These are phyloP conservation scores for Pinus taeda DNA, from an alignment of 75 land plant genomes.

Conservation along the genomic window DNA sequence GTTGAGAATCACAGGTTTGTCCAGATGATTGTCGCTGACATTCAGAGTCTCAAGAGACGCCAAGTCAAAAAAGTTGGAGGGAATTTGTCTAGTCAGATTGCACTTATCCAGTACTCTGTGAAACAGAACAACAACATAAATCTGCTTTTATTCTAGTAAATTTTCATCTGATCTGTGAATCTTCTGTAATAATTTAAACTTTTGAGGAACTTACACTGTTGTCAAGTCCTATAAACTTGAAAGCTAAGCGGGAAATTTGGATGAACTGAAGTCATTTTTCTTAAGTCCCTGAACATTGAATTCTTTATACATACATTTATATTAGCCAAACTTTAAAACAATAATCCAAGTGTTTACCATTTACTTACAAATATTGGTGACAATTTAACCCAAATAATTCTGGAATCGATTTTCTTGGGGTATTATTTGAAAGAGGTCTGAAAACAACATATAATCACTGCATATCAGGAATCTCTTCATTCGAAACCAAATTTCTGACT, in stretches of 20 bases:
- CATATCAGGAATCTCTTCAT: neutral
- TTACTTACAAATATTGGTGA: slow-evolving; percentile 63
- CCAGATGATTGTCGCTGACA: slow-evolving; percentile 44
- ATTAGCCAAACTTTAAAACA: neutral
- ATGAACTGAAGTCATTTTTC: slow-evolving; percentile 52
- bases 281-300: slow-evolving; percentile 41
- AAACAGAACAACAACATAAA: neutral
- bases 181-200: too few species aligned
- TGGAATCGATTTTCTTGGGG: slow-evolving; percentile 47
- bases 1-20: slow-evolving; percentile 37
- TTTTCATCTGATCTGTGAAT: neutral
- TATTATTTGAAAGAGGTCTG: slow-evolving; percentile 62
- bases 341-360: neutral
- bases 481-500: too few species aligned
- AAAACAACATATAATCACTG: neutral
- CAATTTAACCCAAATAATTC: slow-evolving; percentile 41
- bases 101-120: slow-evolving; percentile 6
- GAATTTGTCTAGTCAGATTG: slow-evolving; percentile 2
- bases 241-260: slow-evolving; percentile 56
- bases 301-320: neutral
- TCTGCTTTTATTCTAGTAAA: neutral
- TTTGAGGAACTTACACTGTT: slow-evolving; percentile 43
- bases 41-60: slow-evolving; percentile 21
- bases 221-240: slow-evolving; percentile 36
- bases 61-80: neutral